phyloP scores from a whole-genome alignment of 169 alveolate genomes.

The Eimeria maxima region DNA sequence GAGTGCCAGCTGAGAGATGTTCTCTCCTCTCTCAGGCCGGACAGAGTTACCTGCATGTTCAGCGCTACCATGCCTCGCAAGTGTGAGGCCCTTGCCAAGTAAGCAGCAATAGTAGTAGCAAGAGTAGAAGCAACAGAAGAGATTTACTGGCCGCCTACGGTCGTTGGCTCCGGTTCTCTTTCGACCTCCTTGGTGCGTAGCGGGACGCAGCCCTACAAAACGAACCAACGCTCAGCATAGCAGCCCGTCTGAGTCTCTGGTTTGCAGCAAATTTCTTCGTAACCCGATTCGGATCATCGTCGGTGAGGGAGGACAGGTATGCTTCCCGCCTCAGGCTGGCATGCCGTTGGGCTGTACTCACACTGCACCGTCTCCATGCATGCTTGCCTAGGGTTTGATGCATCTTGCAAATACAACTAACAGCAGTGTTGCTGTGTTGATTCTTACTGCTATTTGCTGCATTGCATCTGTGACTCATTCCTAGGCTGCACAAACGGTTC shows the following conservation, averaged over 20 bases:
- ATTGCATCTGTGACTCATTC: background rate
- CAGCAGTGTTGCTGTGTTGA: background rate
- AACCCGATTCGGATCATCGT: conserved; percentile 77
- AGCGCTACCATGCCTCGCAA: conserved; percentile 81
- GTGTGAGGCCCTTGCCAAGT: conserved; percentile 80
- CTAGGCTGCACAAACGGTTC: conserved; percentile 80
- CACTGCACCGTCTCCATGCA: background rate
- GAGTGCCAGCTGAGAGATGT: conserved; percentile 73
- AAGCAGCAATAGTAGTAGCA: background rate
- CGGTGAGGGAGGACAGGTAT: conserved; percentile 83
- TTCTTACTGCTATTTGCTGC: background rate
- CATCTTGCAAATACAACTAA: background rate
- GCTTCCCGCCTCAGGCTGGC: conserved; percentile 13
- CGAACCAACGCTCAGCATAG: background rate
- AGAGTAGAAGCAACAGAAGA: background rate
- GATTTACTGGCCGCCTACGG: background rate
- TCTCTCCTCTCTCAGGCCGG: conserved; percentile 67
- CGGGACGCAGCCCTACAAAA: background rate
- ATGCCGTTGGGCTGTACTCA: background rate
- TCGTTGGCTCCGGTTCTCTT: background rate
- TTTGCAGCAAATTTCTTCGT: conserved; percentile 78
- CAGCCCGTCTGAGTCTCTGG: conserved; percentile 1
- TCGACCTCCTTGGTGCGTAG: background rate
- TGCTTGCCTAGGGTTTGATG: background rate
- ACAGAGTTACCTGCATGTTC: conserved; percentile 79